Conservation (phyloP, 169 alveolate genomes). For the Plasmodium falciparum region DNA sequence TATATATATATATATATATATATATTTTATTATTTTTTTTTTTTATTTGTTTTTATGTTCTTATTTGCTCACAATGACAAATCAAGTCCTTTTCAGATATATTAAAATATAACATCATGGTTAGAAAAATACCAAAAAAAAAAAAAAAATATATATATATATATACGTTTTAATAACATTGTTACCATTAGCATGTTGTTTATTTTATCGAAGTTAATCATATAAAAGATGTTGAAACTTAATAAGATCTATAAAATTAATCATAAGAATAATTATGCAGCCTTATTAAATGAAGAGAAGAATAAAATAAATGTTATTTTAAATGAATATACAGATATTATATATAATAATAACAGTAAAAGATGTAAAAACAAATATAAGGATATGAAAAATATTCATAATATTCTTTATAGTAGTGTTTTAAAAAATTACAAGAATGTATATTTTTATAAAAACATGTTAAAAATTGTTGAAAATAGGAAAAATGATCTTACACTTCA, state of each 20-base stretch:
- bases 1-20: too few relatives aligned
- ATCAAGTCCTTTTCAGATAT: too few relatives aligned
- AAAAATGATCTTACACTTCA: conserved; percentile 44
- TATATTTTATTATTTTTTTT: too few relatives aligned
- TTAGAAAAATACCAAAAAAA: too few relatives aligned
- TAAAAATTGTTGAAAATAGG: conserved; percentile 53
- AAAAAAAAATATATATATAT: too few relatives aligned
- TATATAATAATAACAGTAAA: conserved; percentile 62
- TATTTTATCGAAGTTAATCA: too few relatives aligned
- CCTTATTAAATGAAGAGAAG: conserved; percentile 26
- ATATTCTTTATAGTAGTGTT: conserved; percentile 50
- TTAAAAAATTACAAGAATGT: conserved; percentile 53
- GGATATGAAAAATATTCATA: conserved; percentile 33
- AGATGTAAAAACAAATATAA: conserved; percentile 53
- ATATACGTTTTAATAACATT: too few relatives aligned
- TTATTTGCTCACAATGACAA: too few relatives aligned
- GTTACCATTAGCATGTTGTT: too few relatives aligned
- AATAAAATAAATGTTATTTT: conserved; percentile 34
- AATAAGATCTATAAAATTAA: conserved; percentile 30
- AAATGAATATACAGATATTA: conserved; percentile 43
- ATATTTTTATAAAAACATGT: conserved; percentile 47
- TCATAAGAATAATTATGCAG: not conserved
- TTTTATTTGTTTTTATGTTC: too few relatives aligned
- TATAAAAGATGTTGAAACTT: conserved; percentile 36
- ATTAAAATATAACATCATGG: too few relatives aligned